Percentiles rank a stretch among this genome's conserved stretches.
Evolutionary conservation across 768 basidiomycete genomes (phyloP).

Genomic region (Gautieria morchelliformis): DNA sequence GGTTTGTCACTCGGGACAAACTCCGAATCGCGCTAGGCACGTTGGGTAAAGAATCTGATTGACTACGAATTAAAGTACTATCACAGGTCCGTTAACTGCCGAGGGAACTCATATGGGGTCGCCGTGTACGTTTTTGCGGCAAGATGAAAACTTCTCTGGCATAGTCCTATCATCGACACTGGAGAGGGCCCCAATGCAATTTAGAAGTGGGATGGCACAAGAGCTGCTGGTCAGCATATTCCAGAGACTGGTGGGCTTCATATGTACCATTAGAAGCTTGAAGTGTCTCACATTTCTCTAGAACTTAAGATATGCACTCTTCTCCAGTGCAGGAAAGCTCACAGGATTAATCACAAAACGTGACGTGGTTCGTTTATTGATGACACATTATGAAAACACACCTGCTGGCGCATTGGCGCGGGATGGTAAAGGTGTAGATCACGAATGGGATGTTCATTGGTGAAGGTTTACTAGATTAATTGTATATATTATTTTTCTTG

Average conservation of each 20-base stretch:
- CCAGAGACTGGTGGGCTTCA: slow-evolving; percentile 48
- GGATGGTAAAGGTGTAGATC: slow-evolving; percentile 8
- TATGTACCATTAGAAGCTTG: neutral
- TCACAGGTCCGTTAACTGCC: slow-evolving; percentile 8
- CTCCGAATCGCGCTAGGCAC: slow-evolving; percentile 30
- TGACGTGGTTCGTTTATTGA: slow-evolving; percentile 52
- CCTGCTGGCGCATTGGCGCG: slow-evolving; percentile 5
- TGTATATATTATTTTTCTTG: neutral
- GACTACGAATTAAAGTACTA: slow-evolving; percentile 7
- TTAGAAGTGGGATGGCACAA: slow-evolving; percentile 60
- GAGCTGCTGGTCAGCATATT: slow-evolving; percentile 68
- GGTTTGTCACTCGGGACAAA: slow-evolving; percentile 52
- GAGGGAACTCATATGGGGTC: slow-evolving; percentile 15
- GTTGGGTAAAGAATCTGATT: neutral
- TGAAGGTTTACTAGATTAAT: neutral
- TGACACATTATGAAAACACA: slow-evolving; percentile 30
- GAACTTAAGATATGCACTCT: slow-evolving; percentile 62
- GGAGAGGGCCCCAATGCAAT: slow-evolving; percentile 45
- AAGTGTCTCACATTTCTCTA: slow-evolving; percentile 16
- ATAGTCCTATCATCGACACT: slow-evolving; percentile 26
- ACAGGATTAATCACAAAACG: slow-evolving; percentile 61
- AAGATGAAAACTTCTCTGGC: slow-evolving; percentile 7
- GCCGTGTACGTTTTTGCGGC: slow-evolving; percentile 1
- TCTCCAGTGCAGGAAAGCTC: slow-evolving; percentile 49
- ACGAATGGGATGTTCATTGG: slow-evolving; percentile 9